Base-by-base conservation (phyloP, 2,329 filamentous ascomycete genomes). In the Cercospora zeina region DNA sequence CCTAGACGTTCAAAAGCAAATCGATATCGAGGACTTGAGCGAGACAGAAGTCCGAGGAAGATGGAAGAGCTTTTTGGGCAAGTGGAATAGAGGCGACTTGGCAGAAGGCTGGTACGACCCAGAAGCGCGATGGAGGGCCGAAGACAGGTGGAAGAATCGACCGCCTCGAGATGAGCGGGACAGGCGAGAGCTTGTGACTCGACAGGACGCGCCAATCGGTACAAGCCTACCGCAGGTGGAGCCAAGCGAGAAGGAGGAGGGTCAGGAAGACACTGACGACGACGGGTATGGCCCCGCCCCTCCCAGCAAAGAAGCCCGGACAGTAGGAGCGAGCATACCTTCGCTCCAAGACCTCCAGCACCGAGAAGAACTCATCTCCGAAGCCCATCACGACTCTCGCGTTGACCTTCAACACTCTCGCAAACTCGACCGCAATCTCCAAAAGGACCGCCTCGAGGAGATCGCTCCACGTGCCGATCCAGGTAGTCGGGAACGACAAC, bases 41-140 rank as follows among this genome's bases (percentile, higher is more conserved):
- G 87, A 91, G 65, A 83, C 84, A n/a, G 93, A 97, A 74, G 77
- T 87, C 0, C 88, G 83, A 67, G 92, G 93, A 1, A 81, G 93
- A 59, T 99, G 93, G 92, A 96, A 96, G 82, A 93, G 91, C 74
- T 99, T 97, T 71, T 75, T 93, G 11, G 82, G 84, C 3, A 93
- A 92, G 81, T 99, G 95, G 93, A 99, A 99, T 79, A 85, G 86
- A 70, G 89, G 87, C 72, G 90, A 93, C 77, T 81, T 97, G 66
- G 89, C 90, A 4, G 89, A 93, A 75, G 91, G 91, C 51, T 99
- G 93, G 93, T 99, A 97, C 77, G 91, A 96, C 72, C 89, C 92
- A 7, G 84, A 84, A 62, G 89, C 87, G 66, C 85, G 90, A 64
- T 75, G 81, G 65, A 82, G 78, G 60, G 83, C 82, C 16, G 77